A percentile compares a stretch with the other conserved stretches of the same genome.
phyloP scores from a whole-genome alignment of 345 rosid genomes.

The Euclidium syriacum region DNA sequence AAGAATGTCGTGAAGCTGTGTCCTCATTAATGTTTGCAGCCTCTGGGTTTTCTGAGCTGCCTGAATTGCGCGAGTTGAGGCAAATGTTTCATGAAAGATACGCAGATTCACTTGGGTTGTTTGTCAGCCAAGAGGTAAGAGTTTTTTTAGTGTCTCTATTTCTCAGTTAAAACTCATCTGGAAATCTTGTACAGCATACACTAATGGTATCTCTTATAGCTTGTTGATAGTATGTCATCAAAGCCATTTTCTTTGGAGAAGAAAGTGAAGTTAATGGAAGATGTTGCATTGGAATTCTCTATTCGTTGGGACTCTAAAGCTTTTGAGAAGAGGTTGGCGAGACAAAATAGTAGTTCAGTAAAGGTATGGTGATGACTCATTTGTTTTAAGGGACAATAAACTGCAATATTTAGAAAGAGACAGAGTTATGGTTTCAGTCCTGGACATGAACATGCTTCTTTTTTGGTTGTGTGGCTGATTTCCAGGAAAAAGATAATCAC shows the following conservation, averaged over 20 bases:
- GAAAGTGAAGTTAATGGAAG: conserved; percentile 69
- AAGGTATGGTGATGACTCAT: conserved; percentile 39
- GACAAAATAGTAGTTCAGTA: conserved; percentile 26
- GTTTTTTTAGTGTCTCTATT: conserved; percentile 2
- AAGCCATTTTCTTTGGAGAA: conserved; percentile 51
- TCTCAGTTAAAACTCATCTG: background rate
- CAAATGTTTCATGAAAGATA: conserved; percentile 76
- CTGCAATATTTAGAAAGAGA: conserved; percentile 1
- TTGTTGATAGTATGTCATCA: conserved; percentile 54
- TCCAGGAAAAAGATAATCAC: conserved; percentile 44
- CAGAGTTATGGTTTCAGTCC: background rate
- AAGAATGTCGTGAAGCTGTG: conserved; percentile 75
- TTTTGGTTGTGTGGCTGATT: conserved; percentile 10
- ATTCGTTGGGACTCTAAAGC: conserved; percentile 69
- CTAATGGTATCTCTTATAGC: conserved; percentile 37
- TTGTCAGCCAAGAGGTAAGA: conserved; percentile 69
- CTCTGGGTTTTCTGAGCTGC: conserved; percentile 89
- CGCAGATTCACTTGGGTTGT: conserved; percentile 56
- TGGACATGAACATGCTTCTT: conserved; percentile 18
- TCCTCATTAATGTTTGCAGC: conserved; percentile 92
- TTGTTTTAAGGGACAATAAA: background rate
- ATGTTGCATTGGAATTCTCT: conserved; percentile 70
- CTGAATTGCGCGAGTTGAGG: conserved; percentile 87
- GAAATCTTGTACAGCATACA: background rate
- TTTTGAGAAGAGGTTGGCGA: conserved; percentile 48